Evolutionary conservation across 2,329 filamentous ascomycete species (phyloP), one percentile per base, ranked within the genome.

Genomic region (Stachybotrys chlorohalonatus): DNA sequence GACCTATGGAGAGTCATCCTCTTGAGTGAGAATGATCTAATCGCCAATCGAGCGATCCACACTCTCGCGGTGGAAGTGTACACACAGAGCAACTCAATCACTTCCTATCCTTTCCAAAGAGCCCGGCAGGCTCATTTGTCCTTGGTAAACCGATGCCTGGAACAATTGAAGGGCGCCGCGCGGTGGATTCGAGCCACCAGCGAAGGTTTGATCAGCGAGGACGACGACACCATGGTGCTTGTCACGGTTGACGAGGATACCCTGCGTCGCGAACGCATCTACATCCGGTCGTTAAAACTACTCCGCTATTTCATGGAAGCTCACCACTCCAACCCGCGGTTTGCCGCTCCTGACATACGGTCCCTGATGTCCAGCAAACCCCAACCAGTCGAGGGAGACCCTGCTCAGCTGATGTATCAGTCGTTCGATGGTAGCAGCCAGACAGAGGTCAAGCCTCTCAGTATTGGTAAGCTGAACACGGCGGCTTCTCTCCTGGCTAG

Each of bases 1-100:
- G 80, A 91, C 55, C 74, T 96, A n/a, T 96, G 92, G 92, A 82
- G 84, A 30, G 82, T 96, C 62, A 83, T 93, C 39, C 73, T 95
- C 53, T 85, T 81, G 15, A 84, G 88, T 1, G 82, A 84, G 6
- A 75, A 81, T 45, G 74, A 79, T 45, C 80, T 77, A 0, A 84
- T 95, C 51, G 89, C 89, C 60, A 77, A 79, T 17, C 72, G 77
- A 53, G 87, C 89, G 1, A 90, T 87, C 32, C 77, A 76, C 52
- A 83, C 84, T 24, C 81, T 95, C 4, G 89, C 91, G 30, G 70
- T 73, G 49, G 79, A 85, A 30, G 77, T 90, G 11, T 95, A 94
- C 64, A 75, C 94, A 39, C 73, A 82, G 32, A 82, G 78, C 63
- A 62, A 65, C 9, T 71, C 75, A n/a, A 80, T 86, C 49, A 56